Evolutionary conservation across 2,329 filamentous ascomycete species (phyloP).

Genomic region (Calonectria naviculata): DNA sequence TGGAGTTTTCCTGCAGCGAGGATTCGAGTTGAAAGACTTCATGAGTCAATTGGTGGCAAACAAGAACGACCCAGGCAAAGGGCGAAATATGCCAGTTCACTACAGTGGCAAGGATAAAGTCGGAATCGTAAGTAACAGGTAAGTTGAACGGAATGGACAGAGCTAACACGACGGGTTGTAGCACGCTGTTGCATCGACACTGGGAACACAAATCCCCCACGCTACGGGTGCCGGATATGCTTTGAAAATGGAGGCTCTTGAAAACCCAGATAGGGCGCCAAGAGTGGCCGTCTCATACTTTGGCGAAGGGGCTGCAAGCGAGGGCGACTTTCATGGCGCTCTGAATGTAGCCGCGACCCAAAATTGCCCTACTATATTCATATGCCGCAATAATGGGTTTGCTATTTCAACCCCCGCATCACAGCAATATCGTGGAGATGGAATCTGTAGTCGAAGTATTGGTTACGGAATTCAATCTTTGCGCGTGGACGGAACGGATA

Average conservation of each 20-base stretch:
- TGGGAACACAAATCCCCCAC: conserved; percentile 87
- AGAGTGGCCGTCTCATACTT: conserved; percentile 84
- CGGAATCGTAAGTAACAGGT: conserved; percentile 70
- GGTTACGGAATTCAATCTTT: conserved; percentile 89
- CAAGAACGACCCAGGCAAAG: conserved; percentile 77
- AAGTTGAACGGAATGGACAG: background rate
- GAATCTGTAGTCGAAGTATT: conserved; percentile 81
- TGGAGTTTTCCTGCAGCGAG: conserved; percentile 85
- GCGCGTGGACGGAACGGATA: conserved; percentile 86
- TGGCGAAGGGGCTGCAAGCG: conserved; percentile 84
- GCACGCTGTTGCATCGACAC: conserved; percentile 81
- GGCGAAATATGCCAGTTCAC: conserved; percentile 93
- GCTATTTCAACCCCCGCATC: conserved; percentile 85
- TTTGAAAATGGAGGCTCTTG: conserved; percentile 77
- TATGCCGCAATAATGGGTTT: conserved; percentile 88
- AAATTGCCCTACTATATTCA: conserved; percentile 81
- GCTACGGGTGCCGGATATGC: conserved; percentile 84
- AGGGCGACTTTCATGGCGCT: conserved; percentile 87
- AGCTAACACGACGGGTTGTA: conserved; percentile 37
- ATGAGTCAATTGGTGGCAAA: conserved; percentile 95
- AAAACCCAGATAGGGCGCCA: conserved; percentile 70
- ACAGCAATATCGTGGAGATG: conserved; percentile 86
- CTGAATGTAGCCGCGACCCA: conserved; percentile 86
- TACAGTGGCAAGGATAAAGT: conserved; percentile 79
- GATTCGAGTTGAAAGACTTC: conserved; percentile 83